Evolutionary conservation across 768 basidiomycete genomes (phyloP).

Genomic region (Boletus subcaerulescens): DNA sequence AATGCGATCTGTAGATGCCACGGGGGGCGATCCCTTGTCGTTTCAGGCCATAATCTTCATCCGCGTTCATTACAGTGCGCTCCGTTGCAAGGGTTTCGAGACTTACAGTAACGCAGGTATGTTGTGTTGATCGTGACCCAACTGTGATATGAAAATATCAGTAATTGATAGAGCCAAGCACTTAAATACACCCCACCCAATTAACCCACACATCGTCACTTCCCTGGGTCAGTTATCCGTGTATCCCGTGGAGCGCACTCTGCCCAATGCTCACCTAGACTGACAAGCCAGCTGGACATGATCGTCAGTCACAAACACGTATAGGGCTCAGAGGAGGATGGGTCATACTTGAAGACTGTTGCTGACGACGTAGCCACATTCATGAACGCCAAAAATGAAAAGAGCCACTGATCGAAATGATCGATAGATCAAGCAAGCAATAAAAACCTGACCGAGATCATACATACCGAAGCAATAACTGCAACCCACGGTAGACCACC

Average conservation of each 20-base stretch:
- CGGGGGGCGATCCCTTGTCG: constrained; percentile 51
- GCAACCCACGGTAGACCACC: constrained; percentile 49
- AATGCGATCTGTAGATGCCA: constrained; percentile 56
- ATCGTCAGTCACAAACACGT: constrained; percentile 20
- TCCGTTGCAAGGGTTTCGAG: neutral
- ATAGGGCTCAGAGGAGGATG: neutral
- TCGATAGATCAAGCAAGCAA: constrained; percentile 14
- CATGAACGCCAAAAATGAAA: constrained; percentile 63
- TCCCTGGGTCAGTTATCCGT: neutral
- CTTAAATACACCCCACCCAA: constrained; percentile 26
- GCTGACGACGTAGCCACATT: constrained; percentile 52
- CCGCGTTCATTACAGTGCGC: constrained; percentile 32
- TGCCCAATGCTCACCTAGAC: constrained; percentile 42
- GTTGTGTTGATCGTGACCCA: constrained; percentile 71
- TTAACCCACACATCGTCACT: constrained; percentile 63
- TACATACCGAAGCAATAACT: constrained; percentile 28
- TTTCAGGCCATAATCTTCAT: constrained; percentile 14
- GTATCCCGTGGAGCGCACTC: neutral
- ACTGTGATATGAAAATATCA: constrained; percentile 47
- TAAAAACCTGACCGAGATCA: neutral
- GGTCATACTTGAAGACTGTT: constrained; percentile 31
- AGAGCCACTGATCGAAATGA: constrained; percentile 23
- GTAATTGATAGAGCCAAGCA: constrained; percentile 37
- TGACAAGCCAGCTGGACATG: constrained; percentile 59
- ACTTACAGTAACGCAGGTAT: constrained; percentile 68